A percentile compares a stretch with the other conserved stretches of the same genome.
phyloP scores from a whole-genome alignment of 2,329 filamentous ascomycete genomes.

The Ampelomyces quisqualis region DNA sequence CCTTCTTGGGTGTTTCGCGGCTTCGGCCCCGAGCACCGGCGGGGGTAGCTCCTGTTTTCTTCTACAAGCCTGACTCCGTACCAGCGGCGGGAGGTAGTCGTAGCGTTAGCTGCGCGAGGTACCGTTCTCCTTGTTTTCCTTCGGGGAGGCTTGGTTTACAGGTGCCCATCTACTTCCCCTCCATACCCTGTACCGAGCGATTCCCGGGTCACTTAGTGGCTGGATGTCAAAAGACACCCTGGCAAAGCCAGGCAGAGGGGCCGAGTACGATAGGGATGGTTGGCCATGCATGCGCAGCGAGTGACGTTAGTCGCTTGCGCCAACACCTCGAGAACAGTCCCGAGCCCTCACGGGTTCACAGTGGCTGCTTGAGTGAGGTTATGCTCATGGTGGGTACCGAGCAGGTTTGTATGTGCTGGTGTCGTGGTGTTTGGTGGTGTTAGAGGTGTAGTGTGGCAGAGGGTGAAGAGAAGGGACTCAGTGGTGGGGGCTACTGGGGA shows the following conservation, averaged over 20 bases:
- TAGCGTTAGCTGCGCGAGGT: background rate
- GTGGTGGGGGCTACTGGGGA: background rate
- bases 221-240: background rate
- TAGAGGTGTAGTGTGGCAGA: background rate
- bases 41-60: background rate
- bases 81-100: background rate
- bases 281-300: background rate
- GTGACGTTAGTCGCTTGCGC: background rate
- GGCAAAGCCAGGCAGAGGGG: background rate
- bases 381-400: background rate
- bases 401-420: slow-evolving; percentile 2
- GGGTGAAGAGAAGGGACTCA: background rate
- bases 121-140: background rate
- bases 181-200: background rate
- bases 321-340: background rate
- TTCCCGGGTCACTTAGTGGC: slow-evolving; percentile 1
- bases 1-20: background rate
- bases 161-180: slow-evolving; percentile 1
- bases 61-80: background rate
- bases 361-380: background rate
- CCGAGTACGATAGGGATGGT: background rate
- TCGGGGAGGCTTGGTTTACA: background rate
- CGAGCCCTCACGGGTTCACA: slow-evolving; percentile 1
- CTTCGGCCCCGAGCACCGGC: background rate
- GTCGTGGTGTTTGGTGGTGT: background rate